Evolutionary conservation across 352 stramenopile species (phyloP), one percentile per base, ranked within the genome.

Genomic region (Elongisporangium anandrum): DNA sequence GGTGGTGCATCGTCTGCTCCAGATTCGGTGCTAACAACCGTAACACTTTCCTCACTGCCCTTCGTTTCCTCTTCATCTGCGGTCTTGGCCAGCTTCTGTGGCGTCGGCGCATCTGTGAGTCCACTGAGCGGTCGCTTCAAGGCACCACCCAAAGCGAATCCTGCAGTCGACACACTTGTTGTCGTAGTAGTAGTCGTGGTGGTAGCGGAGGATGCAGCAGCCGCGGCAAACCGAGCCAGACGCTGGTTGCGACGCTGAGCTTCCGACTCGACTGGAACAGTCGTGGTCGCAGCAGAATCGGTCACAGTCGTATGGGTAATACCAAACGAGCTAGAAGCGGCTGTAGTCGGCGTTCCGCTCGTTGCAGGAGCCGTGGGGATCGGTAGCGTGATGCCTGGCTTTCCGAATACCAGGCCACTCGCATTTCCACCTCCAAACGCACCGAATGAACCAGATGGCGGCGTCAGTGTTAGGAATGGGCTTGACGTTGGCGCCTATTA

Each of bases 371-470:
- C 71, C 1, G 84, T 75, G 3, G 84, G 84, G 9, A 93, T 66
- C 26, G 84, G 84, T 4, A 93, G 60, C 2, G 78, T 85, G 57
- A 93, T 91, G 1, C 77, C 81, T 13, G 81, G 74, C 56, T 90
- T 91, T 53, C 84, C 84, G 63, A 93, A 93, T 23, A 91, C 77
- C 4, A 93, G 71, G 3, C 75, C 74, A 23, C 76, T 78, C 0
- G 84, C 63, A 26, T 72, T 68, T 10, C 80, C 77, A 2, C 77
- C 78, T 41, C 76, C 81, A 39, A 87, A 88, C 20, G 72, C 66
- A 15, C 65, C 64, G 51, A 82, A 82, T 23, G 60, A 61, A 15
- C 60, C 61, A 2, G 64, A 59, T 20, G 66, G 52, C 41, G 69
- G 45, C 15, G 61, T 50, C 47, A 81, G 57, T 53, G 80, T 73